Base-by-base conservation (phyloP, 352 stramenopile genomes). In the Phytophthora colocasiae region DNA sequence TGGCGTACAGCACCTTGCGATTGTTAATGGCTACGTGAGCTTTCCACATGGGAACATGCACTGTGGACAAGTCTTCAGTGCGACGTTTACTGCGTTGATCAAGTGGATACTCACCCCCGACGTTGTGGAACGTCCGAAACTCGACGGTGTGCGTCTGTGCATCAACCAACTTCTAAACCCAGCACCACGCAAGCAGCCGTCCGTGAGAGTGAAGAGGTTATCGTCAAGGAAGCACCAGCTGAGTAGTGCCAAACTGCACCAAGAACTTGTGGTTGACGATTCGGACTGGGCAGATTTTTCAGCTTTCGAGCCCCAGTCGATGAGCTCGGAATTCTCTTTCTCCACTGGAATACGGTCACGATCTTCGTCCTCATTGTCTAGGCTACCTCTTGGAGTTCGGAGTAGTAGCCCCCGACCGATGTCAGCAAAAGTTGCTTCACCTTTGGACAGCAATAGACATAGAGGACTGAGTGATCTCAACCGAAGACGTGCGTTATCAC, bases 101-200 rank as follows among this genome's bases (percentile, higher is more conserved):
- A 75, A 80, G 53, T 91, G 73, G 70, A 93, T 97, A 56, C 75
- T 97, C 26, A 84, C 72, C 10, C 73, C 89, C 7, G 74, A 89
- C 17, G 63, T 81, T 2, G 58, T 58, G 3, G 63, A 91, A 24
- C 80, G 91, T 10, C 89, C 89, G 40, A 85, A 77, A 19, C 75
- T 96, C 24, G 69, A 77, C 7, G 71, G 79, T 8, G 70, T 93
- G 12, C 57, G 56, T 14, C 41, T 71, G 44, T 72, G 66, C 36
- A 61, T 85, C 15, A 41, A 68, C 22, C 61, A 80, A 39, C 59
- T 77, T 39, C 26, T 58, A 7, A 49, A 45, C 6, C 34, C 65
- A 17, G n/a, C 44, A 40, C 64, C 45, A 17, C 41, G 29, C 19
- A 65, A 56, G 45, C 58, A 68, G 62, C 36, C 49, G 43, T 51